These are phyloP conservation scores for Solanum phureja DNA, from an alignment of 257 asterid genomes.

Conservation along the genomic window DNA sequence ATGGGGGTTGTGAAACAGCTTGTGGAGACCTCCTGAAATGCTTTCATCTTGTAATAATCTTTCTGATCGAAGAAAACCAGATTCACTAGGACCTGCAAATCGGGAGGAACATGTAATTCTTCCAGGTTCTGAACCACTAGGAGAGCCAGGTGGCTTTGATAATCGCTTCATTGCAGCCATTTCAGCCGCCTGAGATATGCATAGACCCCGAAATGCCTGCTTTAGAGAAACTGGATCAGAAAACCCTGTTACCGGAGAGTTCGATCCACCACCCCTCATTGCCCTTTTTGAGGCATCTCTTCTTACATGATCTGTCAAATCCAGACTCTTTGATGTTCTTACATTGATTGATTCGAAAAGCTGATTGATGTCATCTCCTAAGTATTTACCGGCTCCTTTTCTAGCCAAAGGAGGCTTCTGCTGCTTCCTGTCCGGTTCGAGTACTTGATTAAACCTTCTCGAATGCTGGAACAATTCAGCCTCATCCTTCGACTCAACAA, in stretches of 20 bases:
- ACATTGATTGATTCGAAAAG: constrained; percentile 37
- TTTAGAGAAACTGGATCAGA: constrained; percentile 84
- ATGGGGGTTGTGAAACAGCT: constrained; percentile 2
- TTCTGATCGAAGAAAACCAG: neutral
- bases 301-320: constrained; percentile 26
- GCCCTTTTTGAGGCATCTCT: constrained; percentile 65
- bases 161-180: constrained; percentile 67
- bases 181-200: constrained; percentile 97
- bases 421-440: constrained; percentile 11
- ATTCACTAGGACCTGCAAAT: neutral
- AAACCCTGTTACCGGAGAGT: constrained; percentile 66
- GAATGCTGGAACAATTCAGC: constrained; percentile 8
- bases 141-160: constrained; percentile 67
- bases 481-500: constrained; percentile 53
- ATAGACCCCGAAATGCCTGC: constrained; percentile 83
- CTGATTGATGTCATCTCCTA: constrained; percentile 40
- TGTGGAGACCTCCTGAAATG: constrained; percentile 26
- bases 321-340: constrained; percentile 33
- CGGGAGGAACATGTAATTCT: constrained; percentile 21
- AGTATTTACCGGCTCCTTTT: constrained; percentile 17
- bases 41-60: constrained; percentile 30
- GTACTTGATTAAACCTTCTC: constrained; percentile 4
- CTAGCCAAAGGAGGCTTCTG: constrained; percentile 26
- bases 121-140: constrained; percentile 59
- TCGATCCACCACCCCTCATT: constrained; percentile 44